Base-by-base conservation (phyloP, 1,284 basidiomycete genomes). In the Marasmius tenuissimus region DNA sequence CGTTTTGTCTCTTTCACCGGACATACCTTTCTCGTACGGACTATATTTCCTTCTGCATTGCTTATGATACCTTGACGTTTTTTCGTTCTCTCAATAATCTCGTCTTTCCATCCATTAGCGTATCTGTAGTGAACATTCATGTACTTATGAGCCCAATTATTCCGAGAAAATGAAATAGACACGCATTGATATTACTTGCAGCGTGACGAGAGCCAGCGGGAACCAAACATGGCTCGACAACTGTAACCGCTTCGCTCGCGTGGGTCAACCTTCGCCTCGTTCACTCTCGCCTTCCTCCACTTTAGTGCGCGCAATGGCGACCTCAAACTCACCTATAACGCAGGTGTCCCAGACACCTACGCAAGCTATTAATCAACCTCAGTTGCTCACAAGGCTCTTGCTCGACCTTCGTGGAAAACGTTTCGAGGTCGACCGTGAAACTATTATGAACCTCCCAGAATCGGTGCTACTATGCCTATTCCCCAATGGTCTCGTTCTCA, bases 361-460 rank as follows among this genome's bases (percentile, higher is more conserved):
- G n/a, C 85, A 88, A 67, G 82, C 86, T 14, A 88, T 86, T 67
- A 78, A 93, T 22, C 91, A 93, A 73, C 91, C 92, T 14, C 91
- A 93, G 77, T 83, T 96, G 42, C 82, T 97, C 65, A 90, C 92
- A 12, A 85, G 94, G 65, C 85, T 99, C 67, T 87, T 93, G 61
- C 89, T 99, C 68, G 97, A 98, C 77, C 83, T 99, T 56, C 89
- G 97, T 66, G 96, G 96, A 63, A 85, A 82, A 67, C 89, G 95
- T 68, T 97, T 98, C 79, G 90, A 93, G 61, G 95, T 99, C 61
- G 97, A 99, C 79, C 86, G 97, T 68, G 97, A 98, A 78, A 96
- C 93, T 37, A 92, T 99, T 74, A 98, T 99, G 96, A 96, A 97
- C 74, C 82, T 99, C 37, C 97, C 97, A 8, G 97, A 99, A 84